Percentiles rank a stretch among this genome's conserved stretches.
These are phyloP conservation scores for Boletus fagicola DNA, from an alignment of 768 basidiomycete species.

Conservation along the genomic window DNA sequence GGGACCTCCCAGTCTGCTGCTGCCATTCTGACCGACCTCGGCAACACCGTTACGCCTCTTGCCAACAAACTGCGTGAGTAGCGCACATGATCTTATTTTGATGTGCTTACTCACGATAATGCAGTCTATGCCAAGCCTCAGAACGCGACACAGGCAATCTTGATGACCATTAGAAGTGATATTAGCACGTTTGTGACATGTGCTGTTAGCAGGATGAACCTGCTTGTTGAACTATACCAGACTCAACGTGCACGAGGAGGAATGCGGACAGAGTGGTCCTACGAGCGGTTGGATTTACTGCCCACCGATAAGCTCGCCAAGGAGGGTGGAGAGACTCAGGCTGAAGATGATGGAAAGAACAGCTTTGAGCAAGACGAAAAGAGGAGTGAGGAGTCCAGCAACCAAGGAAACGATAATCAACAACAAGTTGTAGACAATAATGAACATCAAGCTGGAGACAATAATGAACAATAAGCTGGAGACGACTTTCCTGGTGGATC, in stretches of 20 bases:
- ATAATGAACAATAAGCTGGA: neutral
- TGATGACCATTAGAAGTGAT: conserved; percentile 5
- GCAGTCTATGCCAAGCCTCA: conserved; percentile 11
- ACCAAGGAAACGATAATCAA: too few relatives aligned
- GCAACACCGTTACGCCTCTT: conserved; percentile 2
- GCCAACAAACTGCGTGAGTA: conserved; percentile 13
- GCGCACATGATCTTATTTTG: neutral
- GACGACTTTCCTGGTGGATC: neutral
- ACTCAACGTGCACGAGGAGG: too few relatives aligned
- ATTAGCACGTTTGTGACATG: conserved; percentile 6
- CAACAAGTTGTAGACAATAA: too few relatives aligned
- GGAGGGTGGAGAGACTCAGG: too few relatives aligned
- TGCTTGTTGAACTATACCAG: neutral
- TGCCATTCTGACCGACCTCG: conserved; percentile 5
- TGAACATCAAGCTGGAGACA: too few relatives aligned
- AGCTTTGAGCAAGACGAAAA: too few relatives aligned
- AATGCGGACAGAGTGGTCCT: too few relatives aligned
- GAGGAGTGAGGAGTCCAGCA: too few relatives aligned
- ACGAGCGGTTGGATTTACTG: too few relatives aligned
- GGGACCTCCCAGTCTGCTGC: conserved; percentile 2
- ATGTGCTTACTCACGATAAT: neutral
- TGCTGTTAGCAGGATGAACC: conserved; percentile 5
- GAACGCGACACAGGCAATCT: conserved; percentile 11
- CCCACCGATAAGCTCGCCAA: too few relatives aligned
- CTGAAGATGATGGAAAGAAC: too few relatives aligned